Evolutionary conservation across 495 filamentous ascomycete genomes (phyloP), one percentile per base, ranked within the genome.

Genomic region (Hypoxylon crocopeplum): DNA sequence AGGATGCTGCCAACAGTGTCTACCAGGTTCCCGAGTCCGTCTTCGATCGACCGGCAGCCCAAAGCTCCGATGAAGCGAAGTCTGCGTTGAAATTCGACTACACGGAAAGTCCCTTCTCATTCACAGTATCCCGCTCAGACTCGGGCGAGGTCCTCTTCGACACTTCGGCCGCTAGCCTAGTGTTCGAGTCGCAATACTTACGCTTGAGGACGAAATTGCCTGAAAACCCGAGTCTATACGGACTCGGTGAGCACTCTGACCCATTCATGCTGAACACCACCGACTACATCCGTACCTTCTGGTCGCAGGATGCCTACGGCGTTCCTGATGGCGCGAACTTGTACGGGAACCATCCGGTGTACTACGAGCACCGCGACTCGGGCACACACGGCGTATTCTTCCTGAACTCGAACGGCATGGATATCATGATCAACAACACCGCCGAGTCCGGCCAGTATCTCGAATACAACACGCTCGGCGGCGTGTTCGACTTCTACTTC

Each of bases 401-500:
- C 42, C 72, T 92, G 58, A 93, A 91, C 71, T 88, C 85, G 33
- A 90, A 92, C 65, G 92, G 91, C 11, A 93, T 95, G 88, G 91
- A 96, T 56, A 79, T 96, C 75, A 88, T 88, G 62, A 87, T 95
- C 76, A 81, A 90, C 70, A 82, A 86, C 59, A 82, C 79, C 10
- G 72, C 75, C 24, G 72, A 78, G 16, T 80, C 77, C 0, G 82
- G 82, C 6, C 88, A 92, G 64, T 93, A 88, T 58, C 80, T 96
- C 24, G 89, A 95, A 73, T 96, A 93, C 76, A 92, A 94, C 64
- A 84, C 83, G 16, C 75, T 95, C 1, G 90, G 91, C 34, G 92
- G 92, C 20, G 80, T 94, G 12, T 55, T 96, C 7, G 92, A 96
- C 70, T 84, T 96, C 37, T 94, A 93, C 73, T 93, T 95, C 74